Percentiles rank a stretch among this genome's conserved stretches.
Conservation (phyloP, 2,329 filamentous ascomycete species). For the Fusarium mundagurra region DNA sequence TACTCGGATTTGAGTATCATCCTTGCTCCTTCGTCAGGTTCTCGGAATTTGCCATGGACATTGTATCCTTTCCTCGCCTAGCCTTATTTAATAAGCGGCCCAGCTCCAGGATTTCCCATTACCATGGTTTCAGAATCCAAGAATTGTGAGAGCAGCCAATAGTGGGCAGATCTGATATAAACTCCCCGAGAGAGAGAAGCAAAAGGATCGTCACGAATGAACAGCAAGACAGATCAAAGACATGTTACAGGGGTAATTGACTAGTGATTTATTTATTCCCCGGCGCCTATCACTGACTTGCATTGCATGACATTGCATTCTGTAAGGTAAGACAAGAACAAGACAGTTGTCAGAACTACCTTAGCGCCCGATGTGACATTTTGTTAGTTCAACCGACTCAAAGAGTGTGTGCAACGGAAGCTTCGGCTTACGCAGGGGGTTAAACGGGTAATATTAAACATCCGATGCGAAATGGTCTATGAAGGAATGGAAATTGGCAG, state of each 20-base stretch:
- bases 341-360: not conserved
- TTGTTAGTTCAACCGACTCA: not conserved
- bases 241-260: not conserved
- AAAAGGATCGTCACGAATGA: not conserved
- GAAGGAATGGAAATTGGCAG: conserved; percentile 7
- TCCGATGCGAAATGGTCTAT: conserved; percentile 2
- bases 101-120: not conserved
- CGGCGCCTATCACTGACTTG: not conserved
- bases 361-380: not conserved
- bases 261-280: not conserved
- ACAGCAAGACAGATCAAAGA: not conserved
- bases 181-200: not conserved
- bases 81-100: not conserved
- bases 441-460: not conserved
- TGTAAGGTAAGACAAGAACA: not conserved
- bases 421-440: not conserved
- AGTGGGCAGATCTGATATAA: not conserved
- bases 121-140: conserved; percentile 19
- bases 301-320: not conserved
- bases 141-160: not conserved
- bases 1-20: not conserved
- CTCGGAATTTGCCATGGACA: not conserved
- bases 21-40: conserved; percentile 2
- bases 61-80: conserved; percentile 18
- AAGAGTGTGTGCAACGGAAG: conserved; percentile 5